A percentile compares a stretch with the other conserved stretches of the same genome.
Conservation (phyloP, 1,284 basidiomycete species). For the Grifola frondosa region DNA sequence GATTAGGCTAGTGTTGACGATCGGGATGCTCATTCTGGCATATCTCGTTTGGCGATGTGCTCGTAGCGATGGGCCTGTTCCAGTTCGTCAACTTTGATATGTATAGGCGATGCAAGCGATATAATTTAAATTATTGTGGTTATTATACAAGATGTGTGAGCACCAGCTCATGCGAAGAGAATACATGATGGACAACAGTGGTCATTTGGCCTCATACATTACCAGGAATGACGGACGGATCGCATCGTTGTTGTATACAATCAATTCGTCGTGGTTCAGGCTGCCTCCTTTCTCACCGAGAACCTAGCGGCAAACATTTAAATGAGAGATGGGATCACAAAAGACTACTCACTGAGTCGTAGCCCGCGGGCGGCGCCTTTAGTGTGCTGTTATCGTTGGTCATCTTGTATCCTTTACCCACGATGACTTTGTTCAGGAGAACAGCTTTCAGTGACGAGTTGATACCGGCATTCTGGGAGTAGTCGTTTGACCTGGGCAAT, state of each 20-base stretch:
- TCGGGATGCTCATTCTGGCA: constrained; percentile 41
- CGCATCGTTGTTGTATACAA: constrained; percentile 20
- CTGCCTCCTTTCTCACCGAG: constrained; percentile 12
- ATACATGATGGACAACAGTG: too few relatives aligned
- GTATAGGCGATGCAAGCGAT: too few relatives aligned
- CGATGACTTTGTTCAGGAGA: constrained; percentile 64
- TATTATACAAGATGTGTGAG: too few relatives aligned
- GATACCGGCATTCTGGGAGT: constrained; percentile 49
- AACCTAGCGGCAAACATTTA: constrained; percentile 4
- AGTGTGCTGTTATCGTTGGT: constrained; percentile 51
- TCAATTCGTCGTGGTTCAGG: constrained; percentile 17
- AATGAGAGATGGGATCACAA: not conserved
- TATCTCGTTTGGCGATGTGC: constrained; percentile 47
- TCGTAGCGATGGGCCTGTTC: constrained; percentile 11
- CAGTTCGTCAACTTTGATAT: too few relatives aligned
- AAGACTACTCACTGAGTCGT: constrained; percentile 35
- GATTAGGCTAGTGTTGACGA: constrained; percentile 42
- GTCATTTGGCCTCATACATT: constrained; percentile 19
- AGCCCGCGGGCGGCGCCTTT: constrained; percentile 55
- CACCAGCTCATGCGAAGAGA: too few relatives aligned
- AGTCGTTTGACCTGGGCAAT: constrained; percentile 66
- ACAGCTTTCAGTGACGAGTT: constrained; percentile 56
- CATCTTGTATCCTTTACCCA: constrained; percentile 65
- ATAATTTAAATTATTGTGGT: too few relatives aligned
- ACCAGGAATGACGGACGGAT: constrained; percentile 18